A percentile compares a stretch with the other conserved stretches of the same genome.
Evolutionary conservation across 805 yeast genomes (phyloP).

Genomic region (Yarrowia bubula): DNA sequence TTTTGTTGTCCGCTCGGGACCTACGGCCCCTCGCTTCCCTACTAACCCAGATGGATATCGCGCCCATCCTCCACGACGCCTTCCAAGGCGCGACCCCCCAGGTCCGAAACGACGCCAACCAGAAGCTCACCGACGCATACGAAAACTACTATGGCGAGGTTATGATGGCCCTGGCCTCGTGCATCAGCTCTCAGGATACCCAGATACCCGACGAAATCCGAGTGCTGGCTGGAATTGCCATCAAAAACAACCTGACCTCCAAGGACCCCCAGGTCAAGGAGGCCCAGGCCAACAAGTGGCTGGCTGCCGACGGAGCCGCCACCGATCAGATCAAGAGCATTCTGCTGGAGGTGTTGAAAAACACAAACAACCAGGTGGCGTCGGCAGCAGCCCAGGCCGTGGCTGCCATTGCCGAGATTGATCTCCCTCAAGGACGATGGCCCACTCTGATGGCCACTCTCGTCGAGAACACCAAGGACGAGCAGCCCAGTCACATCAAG

Average conservation of each 20-base stretch:
- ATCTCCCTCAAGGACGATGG: slow-evolving; percentile 87
- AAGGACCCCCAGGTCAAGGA: slow-evolving; percentile 63
- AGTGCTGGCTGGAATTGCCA: slow-evolving; percentile 82
- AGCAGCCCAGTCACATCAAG: slow-evolving; percentile 74
- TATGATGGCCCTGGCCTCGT: slow-evolving; percentile 65
- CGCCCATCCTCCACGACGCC: slow-evolving; percentile 73
- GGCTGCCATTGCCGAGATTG: slow-evolving; percentile 96
- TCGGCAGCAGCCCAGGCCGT: slow-evolving; percentile 88
- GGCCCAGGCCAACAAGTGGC: slow-evolving; percentile 73
- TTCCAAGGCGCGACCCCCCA: slow-evolving; percentile 60
- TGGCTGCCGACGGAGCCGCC: slow-evolving; percentile 52
- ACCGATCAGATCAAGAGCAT: slow-evolving; percentile 62
- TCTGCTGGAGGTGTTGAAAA: slow-evolving; percentile 60
- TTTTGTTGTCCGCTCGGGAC: too few relatives aligned
- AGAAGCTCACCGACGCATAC: slow-evolving; percentile 67
- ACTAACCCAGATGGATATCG: slow-evolving; percentile 49
- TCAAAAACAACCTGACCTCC: slow-evolving; percentile 84
- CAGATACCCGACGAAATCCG: slow-evolving; percentile 66
- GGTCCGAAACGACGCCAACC: slow-evolving; percentile 61
- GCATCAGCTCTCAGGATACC: slow-evolving; percentile 62
- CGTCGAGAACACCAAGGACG: slow-evolving; percentile 80
- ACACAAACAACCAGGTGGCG: slow-evolving; percentile 74
- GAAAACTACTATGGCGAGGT: slow-evolving; percentile 72
- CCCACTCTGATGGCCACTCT: slow-evolving; percentile 77
- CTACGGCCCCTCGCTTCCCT: background rate